A percentile compares a stretch with the other conserved stretches of the same genome.
Evolutionary conservation across 495 filamentous ascomycete species (phyloP).

Genomic region (Hypoxylon fragiforme): DNA sequence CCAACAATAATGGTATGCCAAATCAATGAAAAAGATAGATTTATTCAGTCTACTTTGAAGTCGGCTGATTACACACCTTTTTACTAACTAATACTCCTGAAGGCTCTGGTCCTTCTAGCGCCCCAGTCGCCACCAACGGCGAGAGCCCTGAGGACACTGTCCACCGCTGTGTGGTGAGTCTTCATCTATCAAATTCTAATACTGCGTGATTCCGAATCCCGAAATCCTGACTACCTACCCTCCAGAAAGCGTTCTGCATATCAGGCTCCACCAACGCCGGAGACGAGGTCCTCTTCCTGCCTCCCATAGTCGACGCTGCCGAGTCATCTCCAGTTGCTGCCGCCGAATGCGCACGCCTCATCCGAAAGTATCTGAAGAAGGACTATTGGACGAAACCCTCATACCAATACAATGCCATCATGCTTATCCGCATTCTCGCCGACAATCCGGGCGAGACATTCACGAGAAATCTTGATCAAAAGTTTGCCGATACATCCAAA

Average conservation of each 20-base stretch:
- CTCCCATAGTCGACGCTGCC: constrained; percentile 89
- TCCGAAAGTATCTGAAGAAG: constrained; percentile 78
- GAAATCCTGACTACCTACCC: constrained; percentile 24
- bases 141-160: constrained; percentile 63
- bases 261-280: constrained; percentile 67
- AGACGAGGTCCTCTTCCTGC: constrained; percentile 92
- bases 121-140: constrained; percentile 38
- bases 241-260: constrained; percentile 71
- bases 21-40: background rate
- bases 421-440: constrained; percentile 88
- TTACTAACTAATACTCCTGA: constrained; percentile 10
- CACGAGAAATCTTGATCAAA: constrained; percentile 79
- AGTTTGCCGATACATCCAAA: constrained; percentile 76
- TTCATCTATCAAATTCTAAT: constrained; percentile 25
- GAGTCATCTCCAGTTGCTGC: constrained; percentile 89
- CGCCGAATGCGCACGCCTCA: constrained; percentile 69
- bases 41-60: background rate
- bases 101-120: constrained; percentile 28
- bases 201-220: constrained; percentile 5
- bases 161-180: constrained; percentile 53
- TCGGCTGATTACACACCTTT: constrained; percentile 10
- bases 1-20: constrained; percentile 32
- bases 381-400: constrained; percentile 64
- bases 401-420: constrained; percentile 93
- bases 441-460: constrained; percentile 93